A percentile compares a stretch with the other conserved stretches of the same genome.
phyloP scores from a whole-genome alignment of 768 basidiomycete genomes.

The Macrolepiota albuminosa region DNA sequence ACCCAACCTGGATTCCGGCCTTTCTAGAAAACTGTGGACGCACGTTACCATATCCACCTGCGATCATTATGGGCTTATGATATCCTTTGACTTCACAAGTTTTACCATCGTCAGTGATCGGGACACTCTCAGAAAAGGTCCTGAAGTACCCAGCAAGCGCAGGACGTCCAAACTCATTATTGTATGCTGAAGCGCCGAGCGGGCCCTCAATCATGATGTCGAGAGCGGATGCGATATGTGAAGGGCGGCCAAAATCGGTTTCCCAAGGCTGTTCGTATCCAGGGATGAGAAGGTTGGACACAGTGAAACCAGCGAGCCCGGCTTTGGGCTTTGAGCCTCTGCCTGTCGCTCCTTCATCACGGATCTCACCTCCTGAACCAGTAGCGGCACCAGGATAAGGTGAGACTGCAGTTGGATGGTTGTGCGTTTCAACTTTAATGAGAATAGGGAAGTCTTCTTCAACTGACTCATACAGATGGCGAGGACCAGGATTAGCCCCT shows the following conservation, averaged over 20 bases:
- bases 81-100: constrained; percentile 80
- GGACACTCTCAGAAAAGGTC: constrained; percentile 81
- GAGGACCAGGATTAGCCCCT: constrained; percentile 18
- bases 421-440: constrained; percentile 98
- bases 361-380: constrained; percentile 96
- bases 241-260: constrained; percentile 83
- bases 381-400: constrained; percentile 99
- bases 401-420: constrained; percentile 97
- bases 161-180: constrained; percentile 97
- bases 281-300: constrained; percentile 90
- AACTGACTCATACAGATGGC: constrained; percentile 48
- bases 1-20: constrained; percentile 67
- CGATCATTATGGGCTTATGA: constrained; percentile 99
- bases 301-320: constrained; percentile 88
- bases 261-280: constrained; percentile 95
- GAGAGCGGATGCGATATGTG: constrained; percentile 87
- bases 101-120: constrained; percentile 42
- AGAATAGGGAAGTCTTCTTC: constrained; percentile 82
- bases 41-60: constrained; percentile 94
- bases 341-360: constrained; percentile 96
- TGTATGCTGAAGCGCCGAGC: constrained; percentile 92
- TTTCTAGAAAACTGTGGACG: constrained; percentile 81
- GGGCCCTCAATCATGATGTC: constrained; percentile 99
- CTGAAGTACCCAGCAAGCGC: constrained; percentile 92
- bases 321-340: constrained; percentile 96